phyloP scores from a whole-genome alignment of 1,284 basidiomycete species.

The Naganishia sp. region DNA sequence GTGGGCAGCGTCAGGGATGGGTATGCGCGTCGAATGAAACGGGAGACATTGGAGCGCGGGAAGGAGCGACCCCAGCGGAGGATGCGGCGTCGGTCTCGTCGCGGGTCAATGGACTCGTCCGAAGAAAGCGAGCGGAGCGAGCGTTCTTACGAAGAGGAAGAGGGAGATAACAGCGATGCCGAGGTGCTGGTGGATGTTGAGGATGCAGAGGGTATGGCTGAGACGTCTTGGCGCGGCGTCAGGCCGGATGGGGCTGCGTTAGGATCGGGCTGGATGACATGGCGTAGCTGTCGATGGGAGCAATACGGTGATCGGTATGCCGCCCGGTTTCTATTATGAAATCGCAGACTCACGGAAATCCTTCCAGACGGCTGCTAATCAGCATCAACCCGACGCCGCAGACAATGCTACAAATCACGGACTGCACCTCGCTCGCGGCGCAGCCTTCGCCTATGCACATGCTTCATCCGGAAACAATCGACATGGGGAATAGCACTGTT shows the following conservation, averaged over 20 bases:
- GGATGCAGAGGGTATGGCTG: conserved; percentile 15
- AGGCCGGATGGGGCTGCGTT: conserved; percentile 12
- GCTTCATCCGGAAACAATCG: conserved; percentile 25
- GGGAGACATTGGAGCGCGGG: not conserved
- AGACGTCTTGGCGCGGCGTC: conserved; percentile 2
- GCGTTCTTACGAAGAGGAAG: not conserved
- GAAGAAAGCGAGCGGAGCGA: not conserved
- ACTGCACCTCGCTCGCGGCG: not conserved
- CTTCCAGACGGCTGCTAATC: conserved; percentile 10
- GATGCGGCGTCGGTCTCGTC: no score
- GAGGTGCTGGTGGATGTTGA: conserved; percentile 13
- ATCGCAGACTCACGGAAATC: not conserved
- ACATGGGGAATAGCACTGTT: conserved; percentile 18
- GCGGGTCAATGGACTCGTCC: not conserved
- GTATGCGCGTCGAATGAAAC: conserved; percentile 1
- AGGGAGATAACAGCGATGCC: conserved; percentile 9
- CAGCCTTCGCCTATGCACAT: conserved; percentile 3
- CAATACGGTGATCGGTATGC: conserved; percentile 1
- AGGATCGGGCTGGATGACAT: conserved; percentile 10
- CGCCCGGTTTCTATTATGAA: no score
- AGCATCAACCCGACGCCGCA: conserved; percentile 16
- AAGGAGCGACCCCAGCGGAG: not conserved
- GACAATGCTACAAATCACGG: conserved; percentile 9
- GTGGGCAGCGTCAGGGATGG: conserved; percentile 20
- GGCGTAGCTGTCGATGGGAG: conserved; percentile 24